These are phyloP conservation scores for Diplodia corticola DNA, from an alignment of 2,329 filamentous ascomycete genomes.

Conservation along the genomic window DNA sequence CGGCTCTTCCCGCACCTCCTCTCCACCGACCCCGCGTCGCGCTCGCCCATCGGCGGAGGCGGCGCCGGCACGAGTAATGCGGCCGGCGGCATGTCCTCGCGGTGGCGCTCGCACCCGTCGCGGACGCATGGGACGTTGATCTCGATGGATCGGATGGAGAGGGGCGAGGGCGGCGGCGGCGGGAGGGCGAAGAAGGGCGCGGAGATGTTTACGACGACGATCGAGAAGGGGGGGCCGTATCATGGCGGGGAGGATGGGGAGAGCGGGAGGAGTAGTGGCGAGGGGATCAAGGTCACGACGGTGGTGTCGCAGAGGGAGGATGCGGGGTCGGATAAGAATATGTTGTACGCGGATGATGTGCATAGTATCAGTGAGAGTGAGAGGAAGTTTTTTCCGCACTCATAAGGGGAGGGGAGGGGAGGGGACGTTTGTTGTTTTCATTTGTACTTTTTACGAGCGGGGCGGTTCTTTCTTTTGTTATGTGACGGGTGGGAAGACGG, in stretches of 20 bases:
- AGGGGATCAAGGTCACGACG: constrained; percentile 6
- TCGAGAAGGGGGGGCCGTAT: background rate
- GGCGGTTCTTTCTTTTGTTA: background rate
- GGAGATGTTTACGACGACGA: background rate
- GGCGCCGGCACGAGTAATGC: background rate
- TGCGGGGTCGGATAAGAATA: background rate
- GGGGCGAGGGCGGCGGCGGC: background rate
- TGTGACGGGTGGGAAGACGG: background rate
- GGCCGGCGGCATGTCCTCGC: background rate
- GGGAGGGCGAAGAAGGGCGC: background rate
- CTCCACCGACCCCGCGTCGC: background rate
- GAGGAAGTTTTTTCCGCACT: constrained; percentile 1
- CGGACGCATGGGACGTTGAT: background rate
- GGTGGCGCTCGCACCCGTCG: background rate
- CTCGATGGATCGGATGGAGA: constrained; percentile 3
- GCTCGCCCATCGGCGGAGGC: background rate
- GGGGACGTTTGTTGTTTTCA: background rate
- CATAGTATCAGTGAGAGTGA: constrained; percentile 18
- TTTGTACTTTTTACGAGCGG: background rate
- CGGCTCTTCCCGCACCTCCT: constrained; percentile 14
- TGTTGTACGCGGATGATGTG: background rate
- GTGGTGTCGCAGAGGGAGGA: constrained; percentile 11
- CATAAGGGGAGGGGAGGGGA: background rate
- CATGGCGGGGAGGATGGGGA: background rate
- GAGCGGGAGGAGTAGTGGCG: background rate